Percentiles rank a stretch among this genome's conserved stretches.
phyloP scores from a whole-genome alignment of 2,329 filamentous ascomycete species.

The Sphaerulina vaccinii region DNA sequence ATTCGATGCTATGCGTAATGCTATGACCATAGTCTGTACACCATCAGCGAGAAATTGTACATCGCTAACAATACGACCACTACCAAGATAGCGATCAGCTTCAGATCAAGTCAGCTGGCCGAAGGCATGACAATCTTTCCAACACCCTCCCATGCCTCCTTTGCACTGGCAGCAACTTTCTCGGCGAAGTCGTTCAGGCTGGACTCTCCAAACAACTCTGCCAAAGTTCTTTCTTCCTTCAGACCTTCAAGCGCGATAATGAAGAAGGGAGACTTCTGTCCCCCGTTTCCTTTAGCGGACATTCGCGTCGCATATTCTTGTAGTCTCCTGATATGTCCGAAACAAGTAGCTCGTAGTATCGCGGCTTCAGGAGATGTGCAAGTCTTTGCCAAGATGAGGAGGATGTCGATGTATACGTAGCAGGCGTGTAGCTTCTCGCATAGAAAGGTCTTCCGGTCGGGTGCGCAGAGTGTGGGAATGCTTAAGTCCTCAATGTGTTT shows the following conservation, averaged over 20 bases:
- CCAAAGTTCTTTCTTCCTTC: conserved; percentile 17
- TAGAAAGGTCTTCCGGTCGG: conserved; percentile 14
- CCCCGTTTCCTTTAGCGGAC: background rate
- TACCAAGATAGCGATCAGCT: background rate
- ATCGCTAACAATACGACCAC: too few relatives aligned
- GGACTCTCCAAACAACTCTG: conserved; percentile 17
- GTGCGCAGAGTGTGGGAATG: conserved; percentile 16
- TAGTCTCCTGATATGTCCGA: conserved; percentile 20
- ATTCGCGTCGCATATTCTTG: conserved; percentile 29
- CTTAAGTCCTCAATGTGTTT: conserved; percentile 19
- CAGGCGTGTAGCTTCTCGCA: conserved; percentile 23
- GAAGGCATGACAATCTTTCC: conserved; percentile 19
- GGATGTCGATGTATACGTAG: conserved; percentile 31
- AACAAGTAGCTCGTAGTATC: background rate
- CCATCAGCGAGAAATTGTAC: too few relatives aligned
- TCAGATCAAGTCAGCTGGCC: conserved; percentile 7
- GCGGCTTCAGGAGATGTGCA: conserved; percentile 10
- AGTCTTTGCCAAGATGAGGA: conserved; percentile 26
- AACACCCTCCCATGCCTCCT: conserved; percentile 35
- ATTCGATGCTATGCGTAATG: background rate
- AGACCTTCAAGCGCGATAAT: background rate
- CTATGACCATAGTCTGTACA: too few relatives aligned
- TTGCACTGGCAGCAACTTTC: conserved; percentile 25
- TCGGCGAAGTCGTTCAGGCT: conserved; percentile 24
- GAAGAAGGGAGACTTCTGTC: background rate